Base-by-base conservation (phyloP, 2,329 filamentous ascomycete species). In the Colletotrichum trifolii region DNA sequence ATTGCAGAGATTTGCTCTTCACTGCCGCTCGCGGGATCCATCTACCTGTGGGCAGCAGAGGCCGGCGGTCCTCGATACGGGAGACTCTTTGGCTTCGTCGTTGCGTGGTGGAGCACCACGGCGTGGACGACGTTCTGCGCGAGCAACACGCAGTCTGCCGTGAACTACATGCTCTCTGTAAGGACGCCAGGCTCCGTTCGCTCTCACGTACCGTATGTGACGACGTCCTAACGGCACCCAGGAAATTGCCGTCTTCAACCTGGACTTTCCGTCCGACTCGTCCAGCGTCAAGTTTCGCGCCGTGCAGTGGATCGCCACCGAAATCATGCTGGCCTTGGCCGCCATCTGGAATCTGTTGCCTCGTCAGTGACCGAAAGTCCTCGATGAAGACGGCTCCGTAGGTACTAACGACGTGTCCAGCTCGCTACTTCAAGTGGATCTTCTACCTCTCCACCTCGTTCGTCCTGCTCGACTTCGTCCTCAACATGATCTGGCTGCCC, bases 91-190 rank as follows among this genome's bases (percentile, higher is more conserved):
- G 85, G 85, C 15, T 87, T 87, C 71, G 74, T 87, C n/a, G 86
- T 87, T n/a, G 86, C 86, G 0, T 88, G 85, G 86, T 88, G 86
- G 86, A 85, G 83, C 69, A 87, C 85, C 0, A 88, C 85, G 0
- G 86, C 86, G 1, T 88, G 86, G 86, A 88, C 86, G 2, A 88
- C 83, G 0, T 85, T 85, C 60, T 85, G 82, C 71, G 83, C 83
- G 3, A 85, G 83, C 66, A 85, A 85, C 68, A 84, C 82, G 0
- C 83, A 85, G 64, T 76, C 78, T 34, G 82, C 82, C 12, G 78
- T 79, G 13, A 85, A 85, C 65, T 85, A 84, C 54, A 82, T 85
- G 79, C 79, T 85, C 50, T 79, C 83, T 46, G 82, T 84, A 70
- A 57, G 78, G 67, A 13, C 10, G 12, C 9, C 12, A 9, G 15